Evolutionary conservation across 768 basidiomycete genomes (phyloP).

Genomic region (Suillus discolor): DNA sequence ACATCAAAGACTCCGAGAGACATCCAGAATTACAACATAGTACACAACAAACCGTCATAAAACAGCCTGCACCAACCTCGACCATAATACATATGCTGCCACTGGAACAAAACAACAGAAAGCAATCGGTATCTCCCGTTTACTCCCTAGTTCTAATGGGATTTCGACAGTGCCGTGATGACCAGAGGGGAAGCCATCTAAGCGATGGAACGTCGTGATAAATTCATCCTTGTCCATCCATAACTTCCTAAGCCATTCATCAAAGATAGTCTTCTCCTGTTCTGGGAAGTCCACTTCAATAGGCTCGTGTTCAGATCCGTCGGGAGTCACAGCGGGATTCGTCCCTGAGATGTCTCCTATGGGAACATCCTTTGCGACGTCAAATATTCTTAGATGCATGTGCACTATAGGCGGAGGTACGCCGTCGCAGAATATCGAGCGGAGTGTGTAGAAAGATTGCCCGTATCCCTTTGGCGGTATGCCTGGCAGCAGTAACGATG

Average conservation of each 20-base stretch:
- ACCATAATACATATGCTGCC: constrained; percentile 50
- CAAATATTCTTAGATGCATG: constrained; percentile 82
- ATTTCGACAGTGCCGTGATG: constrained; percentile 45
- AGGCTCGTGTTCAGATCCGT: constrained; percentile 28
- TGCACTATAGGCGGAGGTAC: constrained; percentile 85
- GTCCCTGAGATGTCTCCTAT: constrained; percentile 59
- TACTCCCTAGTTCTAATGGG: constrained; percentile 57
- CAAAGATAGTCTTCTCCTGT: constrained; percentile 68
- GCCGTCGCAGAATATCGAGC: constrained; percentile 82
- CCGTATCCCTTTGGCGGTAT: constrained; percentile 81
- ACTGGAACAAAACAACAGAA: constrained; percentile 74
- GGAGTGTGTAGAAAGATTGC: constrained; percentile 86
- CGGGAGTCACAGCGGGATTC: constrained; percentile 32
- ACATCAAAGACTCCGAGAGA: neutral
- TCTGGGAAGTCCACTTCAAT: constrained; percentile 55
- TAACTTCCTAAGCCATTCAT: constrained; percentile 76
- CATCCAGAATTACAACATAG: constrained; percentile 11
- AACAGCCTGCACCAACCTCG: constrained; percentile 32
- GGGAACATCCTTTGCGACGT: constrained; percentile 67
- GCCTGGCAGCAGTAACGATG: constrained; percentile 42
- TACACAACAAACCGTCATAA: constrained; percentile 17
- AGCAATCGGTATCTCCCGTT: constrained; percentile 61
- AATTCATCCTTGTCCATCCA: constrained; percentile 87
- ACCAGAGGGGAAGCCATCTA: constrained; percentile 45
- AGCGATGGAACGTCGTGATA: constrained; percentile 66